phyloP scores from a whole-genome alignment of 148 eudicot genomes.

The Camellia sinensis region DNA sequence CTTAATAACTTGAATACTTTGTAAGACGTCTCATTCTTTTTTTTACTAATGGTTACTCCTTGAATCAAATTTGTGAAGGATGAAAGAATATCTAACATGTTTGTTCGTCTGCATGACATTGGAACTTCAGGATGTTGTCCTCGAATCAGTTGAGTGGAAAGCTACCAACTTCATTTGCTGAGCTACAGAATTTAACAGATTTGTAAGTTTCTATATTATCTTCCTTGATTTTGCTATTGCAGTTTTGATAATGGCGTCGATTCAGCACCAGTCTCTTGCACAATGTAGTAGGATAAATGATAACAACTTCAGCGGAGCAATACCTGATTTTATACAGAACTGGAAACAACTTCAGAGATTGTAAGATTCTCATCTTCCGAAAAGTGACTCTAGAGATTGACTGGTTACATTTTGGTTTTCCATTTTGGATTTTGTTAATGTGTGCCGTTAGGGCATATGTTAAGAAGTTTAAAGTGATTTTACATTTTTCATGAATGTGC shows the following conservation, averaged over 20 bases:
- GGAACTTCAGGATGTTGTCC: conserved; percentile 51
- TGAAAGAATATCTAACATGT: not conserved
- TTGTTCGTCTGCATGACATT: conserved; percentile 13
- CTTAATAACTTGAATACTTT: conserved; percentile 42
- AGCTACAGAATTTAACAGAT: conserved; percentile 48
- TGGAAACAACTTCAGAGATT: conserved; percentile 57
- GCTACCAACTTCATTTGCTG: conserved; percentile 54
- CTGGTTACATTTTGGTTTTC: not conserved
- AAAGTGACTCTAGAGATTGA: not conserved
- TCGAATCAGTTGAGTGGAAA: conserved; percentile 60
- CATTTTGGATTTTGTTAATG: too few relatives aligned
- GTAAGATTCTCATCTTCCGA: conserved; percentile 40
- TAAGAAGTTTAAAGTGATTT: too few relatives aligned
- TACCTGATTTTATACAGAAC: conserved; percentile 57
- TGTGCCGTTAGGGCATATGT: too few relatives aligned
- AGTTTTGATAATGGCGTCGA: not conserved
- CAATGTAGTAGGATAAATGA: conserved; percentile 65
- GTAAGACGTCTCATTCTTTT: conserved; percentile 35
- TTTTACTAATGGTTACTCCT: not conserved
- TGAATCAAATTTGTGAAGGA: not conserved
- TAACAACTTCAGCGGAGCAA: conserved; percentile 55
- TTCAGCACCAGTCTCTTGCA: conserved; percentile 5
- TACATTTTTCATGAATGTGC: too few relatives aligned
- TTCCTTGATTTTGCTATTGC: not conserved
- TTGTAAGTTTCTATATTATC: conserved; percentile 40